Base-by-base conservation (phyloP, 495 filamentous ascomycete species). In the Tuber indicum region DNA sequence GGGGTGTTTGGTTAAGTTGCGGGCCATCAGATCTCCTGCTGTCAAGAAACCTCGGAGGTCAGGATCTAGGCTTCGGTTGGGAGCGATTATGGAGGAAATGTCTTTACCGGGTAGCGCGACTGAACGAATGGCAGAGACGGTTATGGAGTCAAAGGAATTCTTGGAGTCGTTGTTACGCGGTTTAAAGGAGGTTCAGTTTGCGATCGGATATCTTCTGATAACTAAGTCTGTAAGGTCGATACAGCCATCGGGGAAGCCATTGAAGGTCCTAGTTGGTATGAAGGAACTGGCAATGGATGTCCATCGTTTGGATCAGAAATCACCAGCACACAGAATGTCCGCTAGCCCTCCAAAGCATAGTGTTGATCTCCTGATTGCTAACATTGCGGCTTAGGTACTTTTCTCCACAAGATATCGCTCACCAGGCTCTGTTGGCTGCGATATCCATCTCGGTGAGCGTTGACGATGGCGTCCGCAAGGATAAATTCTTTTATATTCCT, bases 221-320 rank as follows among this genome's bases (percentile, higher is more conserved):
- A 93, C 94, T 39, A 94, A 92, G 83, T 89, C 89, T 77, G 87
- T 98, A 44, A 87, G 89, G 43, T 86, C 89, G 17, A 85, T 92
- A 71, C 89, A 91, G 78, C 85, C 90, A 41, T 86, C 88, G n/a
- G 91, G 89, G 26, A 86, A 87, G 36, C 90, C 93, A 3, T 85
- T 97, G 3, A 91, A 91, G 72, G 85, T 98, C 75, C 97, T 95
- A 78, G 88, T 94, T 21, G 92, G 95, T 1, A 97, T 97, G 87
- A 97, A 98, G 82, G 96, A 99, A 84, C 88, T 99, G 45, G 94
- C 94, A 74, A 89, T 98, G 81, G 96, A 99, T 81, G 86, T 98
- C 46, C 92, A 98, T 84, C 90, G 96, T 23, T 90, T 99, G 76
- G 96, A 99, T 83, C 92, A 92, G 43, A 95, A 92, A 80, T 97